Base-by-base conservation (phyloP, 73 alveolate genomes). In the Paramecium pentaurelia region DNA sequence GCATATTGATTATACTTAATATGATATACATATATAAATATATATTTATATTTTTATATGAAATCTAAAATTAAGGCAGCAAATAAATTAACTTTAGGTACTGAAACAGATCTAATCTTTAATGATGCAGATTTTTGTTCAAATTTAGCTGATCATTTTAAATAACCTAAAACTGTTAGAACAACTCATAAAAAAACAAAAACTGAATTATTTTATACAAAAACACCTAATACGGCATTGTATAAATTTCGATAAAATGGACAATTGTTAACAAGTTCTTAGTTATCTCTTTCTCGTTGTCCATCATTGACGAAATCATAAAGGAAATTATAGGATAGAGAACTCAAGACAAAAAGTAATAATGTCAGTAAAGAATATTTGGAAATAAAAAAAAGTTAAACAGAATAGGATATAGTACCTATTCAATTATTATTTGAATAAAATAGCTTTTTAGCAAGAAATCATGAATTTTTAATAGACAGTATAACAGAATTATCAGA, bases 351-450 rank as follows among this genome's bases (percentile, higher is more conserved):
- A 10, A 28, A 34, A 32, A 32, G 51, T 32, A 22, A 64, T 28
- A 64, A 64, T 64, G 84, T 64, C 28, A 64, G 84, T 64, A 64
- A 64, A 11, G 84, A 64, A 64, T 64, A 64, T 64, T 64, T 64
- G 47, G 84, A 64, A 32, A 64, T 64, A 28, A 64, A 64, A 27
- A 64, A 64, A 64, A 12, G 84, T 64, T 64, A 64, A 64, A 32
- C 84, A 32, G 84, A 64, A 32, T 32, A 34, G 30, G 84, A 64
- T 12, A 64, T 64, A 12, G 84, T 64, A 0, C 84, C 84, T 6
- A 64, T 64, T 8, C 30, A 64, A 11, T 28, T 64, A 28, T 42
- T 64, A 4, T 64, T 64, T 64, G 84, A 64, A 34, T 34, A 27
- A 1, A 64, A 28, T 10, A 64, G 84, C 30, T 64, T 64, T 64